A percentile compares a stretch with the other conserved stretches of the same genome.
phyloP scores from a whole-genome alignment of 2,329 filamentous ascomycete species.

The Paramyrothecium roridum region DNA sequence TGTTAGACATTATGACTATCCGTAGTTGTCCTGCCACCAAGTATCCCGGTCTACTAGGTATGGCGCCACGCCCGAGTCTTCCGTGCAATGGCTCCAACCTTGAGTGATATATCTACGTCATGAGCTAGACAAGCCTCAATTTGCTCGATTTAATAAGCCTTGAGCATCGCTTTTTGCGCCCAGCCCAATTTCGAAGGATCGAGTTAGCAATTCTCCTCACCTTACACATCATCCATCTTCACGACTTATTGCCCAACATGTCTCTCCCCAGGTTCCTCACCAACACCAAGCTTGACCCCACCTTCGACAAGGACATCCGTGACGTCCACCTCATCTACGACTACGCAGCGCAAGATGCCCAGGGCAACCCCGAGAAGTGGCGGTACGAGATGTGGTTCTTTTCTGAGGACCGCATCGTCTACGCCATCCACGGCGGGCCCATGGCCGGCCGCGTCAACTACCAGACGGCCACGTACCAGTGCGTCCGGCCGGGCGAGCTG shows the following conservation, averaged over 20 bases:
- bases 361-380: slow-evolving; percentile 55
- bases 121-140: no score
- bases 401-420: slow-evolving; percentile 50
- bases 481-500: slow-evolving; percentile 52
- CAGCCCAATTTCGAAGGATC: no score
- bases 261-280: background rate
- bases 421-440: slow-evolving; percentile 57
- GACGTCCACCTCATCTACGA: slow-evolving; percentile 56
- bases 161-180: no score
- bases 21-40: no score
- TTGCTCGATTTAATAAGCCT: no score
- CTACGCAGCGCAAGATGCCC: slow-evolving; percentile 43
- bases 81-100: no score
- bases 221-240: no score
- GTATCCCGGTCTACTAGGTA: no score
- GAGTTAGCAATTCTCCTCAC: no score
- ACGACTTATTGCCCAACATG: background rate
- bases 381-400: slow-evolving; percentile 61
- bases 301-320: slow-evolving; percentile 44
- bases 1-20: no score
- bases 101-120: no score
- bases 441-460: slow-evolving; percentile 55
- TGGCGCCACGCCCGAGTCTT: no score
- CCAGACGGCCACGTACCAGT: slow-evolving; percentile 53
- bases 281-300: slow-evolving; percentile 8